phyloP scores from a whole-genome alignment of 2,329 filamentous ascomycete species.

The Pseudogymnoascus sp. region DNA sequence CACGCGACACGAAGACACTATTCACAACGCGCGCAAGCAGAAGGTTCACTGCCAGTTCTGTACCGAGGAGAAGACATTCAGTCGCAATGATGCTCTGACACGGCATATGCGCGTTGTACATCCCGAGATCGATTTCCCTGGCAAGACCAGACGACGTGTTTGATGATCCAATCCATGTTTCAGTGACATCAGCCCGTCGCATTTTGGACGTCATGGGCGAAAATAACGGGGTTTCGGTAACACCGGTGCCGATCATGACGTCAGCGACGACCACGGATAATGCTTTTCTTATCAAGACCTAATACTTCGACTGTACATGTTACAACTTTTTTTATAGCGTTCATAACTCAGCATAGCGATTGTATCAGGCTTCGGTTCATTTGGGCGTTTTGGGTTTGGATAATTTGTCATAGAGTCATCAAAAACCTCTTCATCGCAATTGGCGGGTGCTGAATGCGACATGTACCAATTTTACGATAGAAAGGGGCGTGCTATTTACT shows the following conservation, averaged over 20 bases:
- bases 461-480: background rate
- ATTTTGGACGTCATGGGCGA: background rate
- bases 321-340: background rate
- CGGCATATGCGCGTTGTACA: constrained; percentile 92
- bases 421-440: constrained; percentile 5
- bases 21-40: constrained; percentile 89
- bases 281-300: background rate
- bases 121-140: constrained; percentile 77
- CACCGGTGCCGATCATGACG: background rate
- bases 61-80: constrained; percentile 95
- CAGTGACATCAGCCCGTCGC: constrained; percentile 1
- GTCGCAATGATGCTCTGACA: constrained; percentile 87
- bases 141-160: constrained; percentile 43
- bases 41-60: constrained; percentile 92
- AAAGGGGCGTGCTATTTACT: background rate
- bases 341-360: constrained; percentile 5
- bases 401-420: constrained; percentile 6
- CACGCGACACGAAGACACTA: constrained; percentile 93
- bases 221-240: constrained; percentile 1
- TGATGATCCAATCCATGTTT: constrained; percentile 8
- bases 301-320: constrained; percentile 1
- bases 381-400: background rate
- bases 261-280: constrained; percentile 1
- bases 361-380: background rate
- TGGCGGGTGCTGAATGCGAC: background rate